Evolutionary conservation across 2,329 filamentous ascomycete species (phyloP), one percentile per base, ranked within the genome.

Genomic region (Fusarium austroafricanum): DNA sequence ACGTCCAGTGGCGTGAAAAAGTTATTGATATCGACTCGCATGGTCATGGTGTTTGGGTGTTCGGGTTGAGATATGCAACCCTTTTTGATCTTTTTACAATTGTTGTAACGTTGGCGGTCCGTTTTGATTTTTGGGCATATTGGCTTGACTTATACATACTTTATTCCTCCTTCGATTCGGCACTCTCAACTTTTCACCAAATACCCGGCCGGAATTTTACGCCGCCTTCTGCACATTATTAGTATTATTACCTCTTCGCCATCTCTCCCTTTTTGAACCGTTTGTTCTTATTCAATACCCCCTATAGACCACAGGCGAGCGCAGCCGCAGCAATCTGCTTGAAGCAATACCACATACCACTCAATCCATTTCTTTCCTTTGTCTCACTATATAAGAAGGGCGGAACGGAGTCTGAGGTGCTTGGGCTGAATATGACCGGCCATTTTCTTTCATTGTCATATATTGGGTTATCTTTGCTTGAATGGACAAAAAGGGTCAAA

Each of bases 301-400:
- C 71, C 63, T 75, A 79, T 79, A 79, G 77, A 79, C 73, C 74
- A 73, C 75, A 74, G 72, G 74, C 74, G 70, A 73, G 68, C 73
- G 69, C 69, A 70, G 66, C 69, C 62, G 61, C 65, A 61, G 61
- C 67, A 61, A 72, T 66, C 55, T 73, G 71, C 74, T 74, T 73
- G 71, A 76, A 72, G 73, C 76, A 71, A 67, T 59, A 66, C 61
- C 57, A 61, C 67, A 73, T 65, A 47, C 68, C 53, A 75, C 67
- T 70, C 70, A 60, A 75, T 66, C 68, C 74, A 66, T 62, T 70
- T 71, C 59, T 75, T 76, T 73, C 74, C 56, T 77, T 73, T 77
- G 74, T 78, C 60, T 67, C 51, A 68, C 31, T 71, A 73, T 67
- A 73, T 70, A 71, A 67, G 65, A 70, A 47, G 65, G 63, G 45